Conservation (phyloP, 768 basidiomycete genomes). For the Tephrocybe rancida region DNA sequence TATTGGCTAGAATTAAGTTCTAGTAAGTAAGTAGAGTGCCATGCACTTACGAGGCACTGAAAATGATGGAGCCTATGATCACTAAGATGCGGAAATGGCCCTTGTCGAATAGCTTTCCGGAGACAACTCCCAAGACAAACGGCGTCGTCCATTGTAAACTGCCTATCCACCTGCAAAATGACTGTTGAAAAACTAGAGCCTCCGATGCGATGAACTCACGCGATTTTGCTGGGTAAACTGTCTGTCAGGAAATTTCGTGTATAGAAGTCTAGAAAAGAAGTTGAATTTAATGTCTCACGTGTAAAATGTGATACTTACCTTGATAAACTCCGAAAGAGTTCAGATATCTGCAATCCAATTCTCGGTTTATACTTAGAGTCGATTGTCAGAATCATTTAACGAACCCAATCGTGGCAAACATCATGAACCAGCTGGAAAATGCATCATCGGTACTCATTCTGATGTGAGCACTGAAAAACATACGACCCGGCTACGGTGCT, state of each 20-base stretch:
- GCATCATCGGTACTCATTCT: neutral
- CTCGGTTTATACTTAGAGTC: neutral
- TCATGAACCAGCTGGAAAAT: constrained; percentile 15
- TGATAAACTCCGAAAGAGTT: constrained; percentile 19
- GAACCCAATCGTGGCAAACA: constrained; percentile 17
- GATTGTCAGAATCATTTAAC: neutral
- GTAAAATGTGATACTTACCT: constrained; percentile 3
- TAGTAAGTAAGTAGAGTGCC: neutral
- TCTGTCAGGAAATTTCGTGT: constrained; percentile 8
- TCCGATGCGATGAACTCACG: neutral
- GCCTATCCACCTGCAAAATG: constrained; percentile 22
- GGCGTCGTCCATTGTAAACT: constrained; percentile 25
- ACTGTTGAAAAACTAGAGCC: neutral
- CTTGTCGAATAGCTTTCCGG: constrained; percentile 23
- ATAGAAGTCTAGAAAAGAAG: constrained; percentile 9
- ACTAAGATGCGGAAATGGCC: constrained; percentile 19
- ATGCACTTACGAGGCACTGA: constrained; percentile 18
- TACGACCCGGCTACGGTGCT: constrained; percentile 16
- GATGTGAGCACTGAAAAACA: neutral
- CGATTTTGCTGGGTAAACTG: constrained; percentile 13
- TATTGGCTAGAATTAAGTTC: too few relatives aligned
- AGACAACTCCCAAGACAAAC: constrained; percentile 18
- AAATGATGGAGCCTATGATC: constrained; percentile 17
- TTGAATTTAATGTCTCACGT: neutral
- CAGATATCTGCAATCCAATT: constrained; percentile 5